These are phyloP conservation scores for Amanita pseudoporphyria DNA, from an alignment of 768 basidiomycete species.

Conservation along the genomic window DNA sequence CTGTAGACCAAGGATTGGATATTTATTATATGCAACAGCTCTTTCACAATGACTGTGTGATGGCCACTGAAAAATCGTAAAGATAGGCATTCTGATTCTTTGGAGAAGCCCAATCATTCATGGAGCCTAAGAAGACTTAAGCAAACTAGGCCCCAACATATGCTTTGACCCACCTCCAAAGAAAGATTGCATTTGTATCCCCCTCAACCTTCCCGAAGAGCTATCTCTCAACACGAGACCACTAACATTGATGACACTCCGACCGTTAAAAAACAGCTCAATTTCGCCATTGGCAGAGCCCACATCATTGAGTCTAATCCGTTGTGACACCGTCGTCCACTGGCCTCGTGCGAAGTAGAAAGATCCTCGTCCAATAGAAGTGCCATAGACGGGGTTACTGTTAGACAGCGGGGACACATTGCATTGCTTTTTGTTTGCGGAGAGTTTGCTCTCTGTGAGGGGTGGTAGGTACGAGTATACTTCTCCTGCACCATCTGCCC, in stretches of 20 bases:
- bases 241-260: conserved; percentile 48
- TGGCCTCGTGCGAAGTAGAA: conserved; percentile 53
- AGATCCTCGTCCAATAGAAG: conserved; percentile 59
- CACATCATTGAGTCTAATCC: conserved; percentile 66
- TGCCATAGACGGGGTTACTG: conserved; percentile 56
- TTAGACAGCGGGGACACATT: conserved; percentile 36
- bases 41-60: not conserved
- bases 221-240: conserved; percentile 47
- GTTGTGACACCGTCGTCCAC: conserved; percentile 63
- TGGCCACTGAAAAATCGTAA: conserved; percentile 42
- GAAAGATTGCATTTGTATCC: conserved; percentile 73
- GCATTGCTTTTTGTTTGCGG: conserved; percentile 41
- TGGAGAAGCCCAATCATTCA: conserved; percentile 44
- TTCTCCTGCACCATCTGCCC: conserved; percentile 47
- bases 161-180: conserved; percentile 45
- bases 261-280: conserved; percentile 55
- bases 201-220: conserved; percentile 42
- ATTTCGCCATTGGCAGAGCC: conserved; percentile 65
- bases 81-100: conserved; percentile 55
- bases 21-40: too few relatives aligned
- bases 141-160: not conserved
- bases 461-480: conserved; percentile 65
- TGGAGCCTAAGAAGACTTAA: conserved; percentile 27
- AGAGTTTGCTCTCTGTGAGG: conserved; percentile 25
- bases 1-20: not conserved